Evolutionary conservation across 2,329 filamentous ascomycete genomes (phyloP).

Genomic region (Phoma sp.): DNA sequence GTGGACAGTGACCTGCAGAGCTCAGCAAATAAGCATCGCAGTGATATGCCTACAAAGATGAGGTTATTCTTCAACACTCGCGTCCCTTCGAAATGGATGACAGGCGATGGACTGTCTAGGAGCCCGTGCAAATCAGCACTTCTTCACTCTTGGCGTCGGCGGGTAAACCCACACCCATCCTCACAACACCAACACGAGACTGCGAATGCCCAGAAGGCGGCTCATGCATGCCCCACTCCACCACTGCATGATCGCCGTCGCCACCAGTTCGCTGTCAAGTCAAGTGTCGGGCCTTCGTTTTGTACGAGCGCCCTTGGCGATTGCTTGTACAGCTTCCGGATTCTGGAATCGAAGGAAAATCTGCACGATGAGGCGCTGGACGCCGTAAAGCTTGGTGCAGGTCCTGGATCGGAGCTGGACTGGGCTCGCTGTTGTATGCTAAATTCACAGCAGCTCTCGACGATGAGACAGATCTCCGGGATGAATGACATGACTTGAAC

Average conservation of each 20-base stretch:
- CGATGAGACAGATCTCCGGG: not conserved
- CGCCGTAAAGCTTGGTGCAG: not conserved
- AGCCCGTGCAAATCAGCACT: not conserved
- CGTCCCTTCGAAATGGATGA: not conserved
- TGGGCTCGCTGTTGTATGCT: not conserved
- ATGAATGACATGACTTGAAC: no score
- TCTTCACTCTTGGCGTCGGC: not conserved
- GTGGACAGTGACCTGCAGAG: no score
- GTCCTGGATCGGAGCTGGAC: no score
- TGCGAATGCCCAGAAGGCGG: not conserved
- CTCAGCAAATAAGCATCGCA: no score
- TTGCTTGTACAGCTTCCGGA: not conserved
- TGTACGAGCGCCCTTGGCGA: not conserved
- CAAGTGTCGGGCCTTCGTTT: not conserved
- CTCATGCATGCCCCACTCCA: constrained; percentile 11
- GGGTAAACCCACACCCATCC: not conserved
- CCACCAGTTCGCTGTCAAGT: constrained; percentile 10
- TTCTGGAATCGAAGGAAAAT: not conserved
- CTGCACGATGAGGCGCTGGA: not conserved
- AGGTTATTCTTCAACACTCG: no score
- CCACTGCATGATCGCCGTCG: constrained; percentile 12
- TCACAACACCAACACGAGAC: not conserved
- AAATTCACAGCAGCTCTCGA: not conserved
- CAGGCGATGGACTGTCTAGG: not conserved
- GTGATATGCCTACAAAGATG: no score